Evolutionary conservation across 306 rosid genomes (phyloP), one percentile per base, ranked within the genome.

Genomic region (Sphenostylis stenocarpa): DNA sequence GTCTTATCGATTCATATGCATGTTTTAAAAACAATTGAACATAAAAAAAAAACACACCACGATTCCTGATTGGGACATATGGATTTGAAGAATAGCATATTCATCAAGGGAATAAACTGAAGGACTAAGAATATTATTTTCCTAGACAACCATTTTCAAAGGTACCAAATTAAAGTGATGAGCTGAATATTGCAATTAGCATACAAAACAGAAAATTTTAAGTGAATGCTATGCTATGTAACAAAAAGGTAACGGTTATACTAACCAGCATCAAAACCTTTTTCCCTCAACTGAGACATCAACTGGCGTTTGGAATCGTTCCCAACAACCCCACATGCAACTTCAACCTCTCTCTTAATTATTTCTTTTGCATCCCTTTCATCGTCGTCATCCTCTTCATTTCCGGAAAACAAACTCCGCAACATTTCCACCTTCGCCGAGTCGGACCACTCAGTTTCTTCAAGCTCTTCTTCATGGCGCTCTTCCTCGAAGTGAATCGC

Each of bases 211-310:
- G 10, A 1, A 49, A 49, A 6, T 1, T 47, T 49, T 48, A 11
- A n/a, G 14, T 51, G 24, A 20, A 51, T 51, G 26, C 26, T 51
- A 33, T n/a, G n/a, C n/a, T n/a, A n/a, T n/a, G n/a, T 26, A 13
- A 43, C 24, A 65, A 41, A 63, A 49, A 14, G 0, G 29, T 11
- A 74, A 49, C 12, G 15, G 0, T 21, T 53, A 9, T 5, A 73
- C 92, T 86, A 29, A 95, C 99, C 99, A 11, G 97, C 97, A 84
- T 95, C 99, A 58, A 92, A 86, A 44, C 97, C 94, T 65, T 66
- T 85, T 3, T 82, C 85, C 1, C 99, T 80, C 57, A 95, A 82
- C 13, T 51, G 86, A 57, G 89, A 52, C 97, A 92, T 90, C 74
- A 95, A 77, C 16, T 51, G 28, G 21, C 99, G 88, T 76, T 92